These are phyloP conservation scores for Chrysopogon serrulatus DNA, from an alignment of 176 grass and related monocot species.

Conservation along the genomic window DNA sequence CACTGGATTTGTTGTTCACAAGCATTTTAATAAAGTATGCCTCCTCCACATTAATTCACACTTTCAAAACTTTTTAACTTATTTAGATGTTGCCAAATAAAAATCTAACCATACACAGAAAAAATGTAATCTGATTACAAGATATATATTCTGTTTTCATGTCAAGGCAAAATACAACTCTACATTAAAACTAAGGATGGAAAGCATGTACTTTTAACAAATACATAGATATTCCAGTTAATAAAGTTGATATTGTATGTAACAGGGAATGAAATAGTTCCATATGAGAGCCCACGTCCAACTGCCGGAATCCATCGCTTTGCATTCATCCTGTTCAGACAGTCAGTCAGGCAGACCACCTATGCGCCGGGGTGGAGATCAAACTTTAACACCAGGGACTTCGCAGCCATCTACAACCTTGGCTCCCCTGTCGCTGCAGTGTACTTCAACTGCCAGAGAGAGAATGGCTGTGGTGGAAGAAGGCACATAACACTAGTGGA, in stretches of 20 bases:
- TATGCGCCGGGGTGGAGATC: constrained; percentile 71
- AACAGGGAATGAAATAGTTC: constrained; percentile 74
- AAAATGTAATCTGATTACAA: background rate
- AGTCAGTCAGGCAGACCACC: constrained; percentile 56
- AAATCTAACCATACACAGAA: background rate
- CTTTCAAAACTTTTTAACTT: background rate
- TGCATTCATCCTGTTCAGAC: constrained; percentile 79
- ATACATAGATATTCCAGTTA: background rate
- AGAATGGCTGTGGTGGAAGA: constrained; percentile 88
- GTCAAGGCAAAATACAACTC: background rate
- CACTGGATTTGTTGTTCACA: background rate
- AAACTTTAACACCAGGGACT: constrained; percentile 87
- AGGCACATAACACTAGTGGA: constrained; percentile 56
- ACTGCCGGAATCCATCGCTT: constrained; percentile 82
- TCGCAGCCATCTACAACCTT: constrained; percentile 60
- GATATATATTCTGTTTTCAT: background rate
- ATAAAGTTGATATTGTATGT: constrained; percentile 27
- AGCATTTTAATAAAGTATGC: background rate
- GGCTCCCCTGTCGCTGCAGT: constrained; percentile 60
- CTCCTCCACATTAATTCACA: background rate
- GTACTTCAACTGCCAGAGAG: constrained; percentile 94
- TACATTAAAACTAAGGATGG: background rate
- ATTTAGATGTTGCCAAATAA: background rate
- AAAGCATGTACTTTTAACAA: background rate
- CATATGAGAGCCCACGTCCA: constrained; percentile 80